Evolutionary conservation across 2,329 filamentous ascomycete genomes (phyloP).

Genomic region (Cladosporium sp.): DNA sequence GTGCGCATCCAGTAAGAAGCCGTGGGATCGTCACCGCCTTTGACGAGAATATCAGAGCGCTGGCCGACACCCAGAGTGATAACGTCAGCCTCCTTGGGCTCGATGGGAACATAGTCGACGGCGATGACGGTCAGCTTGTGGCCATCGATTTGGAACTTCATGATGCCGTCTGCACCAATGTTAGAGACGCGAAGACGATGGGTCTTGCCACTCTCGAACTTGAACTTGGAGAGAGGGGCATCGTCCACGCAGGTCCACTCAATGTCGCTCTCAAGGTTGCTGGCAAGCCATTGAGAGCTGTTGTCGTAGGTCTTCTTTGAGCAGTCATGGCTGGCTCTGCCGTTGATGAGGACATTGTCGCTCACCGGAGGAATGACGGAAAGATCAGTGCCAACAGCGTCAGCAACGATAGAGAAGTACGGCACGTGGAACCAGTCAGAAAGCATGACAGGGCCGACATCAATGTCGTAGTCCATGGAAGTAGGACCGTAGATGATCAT

Average conservation of each 20-base stretch:
- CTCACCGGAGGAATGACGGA: slow-evolving; percentile 20
- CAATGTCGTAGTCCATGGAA: slow-evolving; percentile 25
- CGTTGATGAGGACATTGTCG: slow-evolving; percentile 33
- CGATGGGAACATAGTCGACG: slow-evolving; percentile 40
- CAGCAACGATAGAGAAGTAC: slow-evolving; percentile 25
- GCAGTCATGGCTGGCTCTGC: slow-evolving; percentile 30
- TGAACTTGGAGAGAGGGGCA: slow-evolving; percentile 32
- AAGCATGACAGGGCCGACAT: slow-evolving; percentile 29
- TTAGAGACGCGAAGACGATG: slow-evolving; percentile 43
- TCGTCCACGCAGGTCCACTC: slow-evolving; percentile 21
- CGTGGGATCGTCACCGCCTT: slow-evolving; percentile 29
- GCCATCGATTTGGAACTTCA: slow-evolving; percentile 42
- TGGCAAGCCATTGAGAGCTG: slow-evolving; percentile 16
- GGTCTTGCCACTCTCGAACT: slow-evolving; percentile 38
- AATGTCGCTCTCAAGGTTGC: slow-evolving; percentile 14
- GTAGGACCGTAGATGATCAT: slow-evolving; percentile 31
- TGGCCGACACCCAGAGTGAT: slow-evolving; percentile 41
- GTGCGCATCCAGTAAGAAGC: slow-evolving; percentile 37
- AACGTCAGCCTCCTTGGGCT: slow-evolving; percentile 37
- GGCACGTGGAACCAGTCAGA: slow-evolving; percentile 33
- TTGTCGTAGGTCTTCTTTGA: slow-evolving; percentile 22
- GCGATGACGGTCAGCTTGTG: slow-evolving; percentile 42
- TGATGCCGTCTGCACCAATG: slow-evolving; percentile 36
- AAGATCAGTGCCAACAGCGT: slow-evolving; percentile 16
- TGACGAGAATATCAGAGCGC: slow-evolving; percentile 38